Evolutionary conservation across 2,329 filamentous ascomycete genomes (phyloP).

Genomic region (Didymella pinodella): DNA sequence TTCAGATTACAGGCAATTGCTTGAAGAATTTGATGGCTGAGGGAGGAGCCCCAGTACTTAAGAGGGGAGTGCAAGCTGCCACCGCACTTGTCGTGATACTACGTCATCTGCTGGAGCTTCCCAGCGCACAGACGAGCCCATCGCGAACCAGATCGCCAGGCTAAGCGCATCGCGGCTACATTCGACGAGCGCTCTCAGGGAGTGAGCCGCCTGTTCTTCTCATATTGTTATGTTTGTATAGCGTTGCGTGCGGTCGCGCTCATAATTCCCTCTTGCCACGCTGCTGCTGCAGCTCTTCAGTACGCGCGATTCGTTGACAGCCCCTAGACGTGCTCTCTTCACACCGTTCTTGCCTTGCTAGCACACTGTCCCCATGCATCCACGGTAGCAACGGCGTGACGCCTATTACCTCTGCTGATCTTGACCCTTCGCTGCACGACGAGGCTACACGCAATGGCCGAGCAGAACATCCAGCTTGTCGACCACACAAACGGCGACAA

Average conservation of each 20-base stretch:
- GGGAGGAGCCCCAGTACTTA: slow-evolving; percentile 33
- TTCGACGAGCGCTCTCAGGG: not conserved
- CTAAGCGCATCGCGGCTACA: slow-evolving; percentile 10
- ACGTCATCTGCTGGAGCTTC: slow-evolving; percentile 12
- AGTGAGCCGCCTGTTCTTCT: not conserved
- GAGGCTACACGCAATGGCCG: slow-evolving; percentile 33
- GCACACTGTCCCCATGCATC: slow-evolving; percentile 37
- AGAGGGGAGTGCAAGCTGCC: slow-evolving; percentile 28
- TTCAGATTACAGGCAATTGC: slow-evolving; percentile 11
- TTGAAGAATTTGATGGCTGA: slow-evolving; percentile 14
- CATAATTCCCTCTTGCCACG: not conserved
- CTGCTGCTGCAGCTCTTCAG: slow-evolving; percentile 9
- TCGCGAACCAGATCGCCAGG: slow-evolving; percentile 19
- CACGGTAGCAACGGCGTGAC: slow-evolving; percentile 38
- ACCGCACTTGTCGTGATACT: not conserved
- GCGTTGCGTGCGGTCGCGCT: not conserved
- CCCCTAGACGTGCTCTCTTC: slow-evolving; percentile 32
- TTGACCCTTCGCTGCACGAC: not conserved
- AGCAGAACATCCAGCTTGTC: slow-evolving; percentile 74
- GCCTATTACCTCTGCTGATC: slow-evolving; percentile 26
- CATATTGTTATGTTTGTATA: slow-evolving; percentile 9
- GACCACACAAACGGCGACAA: slow-evolving; percentile 60
- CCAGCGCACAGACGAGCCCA: slow-evolving; percentile 17
- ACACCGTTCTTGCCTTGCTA: slow-evolving; percentile 32
- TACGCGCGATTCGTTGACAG: slow-evolving; percentile 17